Evolutionary conservation across 2,329 filamentous ascomycete genomes (phyloP), one percentile per base, ranked within the genome.

Genomic region (Xylariomycetidae sp.): DNA sequence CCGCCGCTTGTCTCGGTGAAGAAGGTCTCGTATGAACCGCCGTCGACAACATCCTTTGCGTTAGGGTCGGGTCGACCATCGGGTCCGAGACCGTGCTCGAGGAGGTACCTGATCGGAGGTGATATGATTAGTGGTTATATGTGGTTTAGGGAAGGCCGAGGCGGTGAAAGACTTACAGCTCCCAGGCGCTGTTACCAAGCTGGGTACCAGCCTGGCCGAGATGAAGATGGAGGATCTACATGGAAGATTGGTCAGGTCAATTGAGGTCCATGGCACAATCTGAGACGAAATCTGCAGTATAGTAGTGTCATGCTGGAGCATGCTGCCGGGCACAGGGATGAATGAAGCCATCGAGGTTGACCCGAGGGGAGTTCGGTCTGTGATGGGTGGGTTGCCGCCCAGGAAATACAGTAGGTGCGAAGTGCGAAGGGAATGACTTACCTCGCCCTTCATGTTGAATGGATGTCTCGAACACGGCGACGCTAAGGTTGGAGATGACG

Each of bases 111-210:
- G 56, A 46, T 57, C 19, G 25, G 14, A 31, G 12, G 13, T 34
- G 25, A 23, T 33, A 28, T 36, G 32, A 13, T 23, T 16, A 31
- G 8, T 17, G 19, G 32, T 25, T 17, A 31, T 19, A 15, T 30
- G 3, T 7, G 30, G 16, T 23, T 14, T 18, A 5, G 22, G 17
- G 25, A 30, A 16, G 30, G 33, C 34, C 16, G 20, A 34, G 35
- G 37, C 45, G 44, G 50, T 53, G 51, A 56, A 48, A 36, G 44
- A 69, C 80, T 58, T 74, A 85, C 80, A 85, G 78, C 66, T 85
- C 80, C 80, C 80, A 85, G 51, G 81, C 80, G 58, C 77, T 81
- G 71, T 83, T 83, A 57, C 80, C 81, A 45, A 85, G 77, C 75
- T 85, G 80, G 57, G 72, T 77, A 66, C 80, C 81, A 66, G 81